A percentile compares a stretch with the other conserved stretches of the same genome.
phyloP scores from a whole-genome alignment of 129 eudicot species.

The Flaveria sonorensis region DNA sequence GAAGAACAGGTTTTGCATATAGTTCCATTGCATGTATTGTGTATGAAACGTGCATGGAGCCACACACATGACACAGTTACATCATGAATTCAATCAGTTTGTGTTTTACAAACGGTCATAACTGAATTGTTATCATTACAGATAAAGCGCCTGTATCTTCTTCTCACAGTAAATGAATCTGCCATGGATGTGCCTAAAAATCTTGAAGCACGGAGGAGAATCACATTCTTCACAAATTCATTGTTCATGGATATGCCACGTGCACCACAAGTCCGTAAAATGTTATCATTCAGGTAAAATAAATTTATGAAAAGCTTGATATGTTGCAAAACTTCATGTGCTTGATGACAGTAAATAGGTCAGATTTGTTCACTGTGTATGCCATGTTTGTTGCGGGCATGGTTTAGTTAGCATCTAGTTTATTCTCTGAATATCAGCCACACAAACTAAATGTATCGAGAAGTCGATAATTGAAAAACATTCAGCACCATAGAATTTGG shows the following conservation, averaged over 20 bases:
- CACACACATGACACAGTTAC: constrained; percentile 18
- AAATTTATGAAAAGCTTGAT: constrained; percentile 7
- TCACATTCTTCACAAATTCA: constrained; percentile 93
- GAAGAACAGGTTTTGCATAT: constrained; percentile 77
- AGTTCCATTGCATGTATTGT: constrained; percentile 2
- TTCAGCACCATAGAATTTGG: background rate
- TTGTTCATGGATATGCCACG: constrained; percentile 99
- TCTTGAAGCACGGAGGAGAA: constrained; percentile 97
- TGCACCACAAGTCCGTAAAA: constrained; percentile 95
- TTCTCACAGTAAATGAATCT: constrained; percentile 96
- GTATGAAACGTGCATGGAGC: constrained; percentile 16
- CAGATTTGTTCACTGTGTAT: background rate
- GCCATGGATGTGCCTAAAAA: constrained; percentile 91
- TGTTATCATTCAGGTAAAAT: constrained; percentile 92
- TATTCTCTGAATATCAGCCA: constrained; percentile 7
- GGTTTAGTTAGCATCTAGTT: background rate
- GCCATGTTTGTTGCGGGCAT: constrained; percentile 12
- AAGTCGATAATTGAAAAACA: background rate
- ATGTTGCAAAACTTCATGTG: background rate
- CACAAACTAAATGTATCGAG: background rate
- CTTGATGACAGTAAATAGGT: constrained; percentile 13
- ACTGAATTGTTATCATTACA: constrained; percentile 36
- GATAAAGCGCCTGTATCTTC: constrained; percentile 91
- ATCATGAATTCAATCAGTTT: constrained; percentile 16
- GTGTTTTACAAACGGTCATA: constrained; percentile 2